A percentile compares a stretch with the other conserved stretches of the same genome.
These are phyloP conservation scores for Saccharomyces mikatae DNA, from an alignment of 805 yeast genomes.

Conservation along the genomic window DNA sequence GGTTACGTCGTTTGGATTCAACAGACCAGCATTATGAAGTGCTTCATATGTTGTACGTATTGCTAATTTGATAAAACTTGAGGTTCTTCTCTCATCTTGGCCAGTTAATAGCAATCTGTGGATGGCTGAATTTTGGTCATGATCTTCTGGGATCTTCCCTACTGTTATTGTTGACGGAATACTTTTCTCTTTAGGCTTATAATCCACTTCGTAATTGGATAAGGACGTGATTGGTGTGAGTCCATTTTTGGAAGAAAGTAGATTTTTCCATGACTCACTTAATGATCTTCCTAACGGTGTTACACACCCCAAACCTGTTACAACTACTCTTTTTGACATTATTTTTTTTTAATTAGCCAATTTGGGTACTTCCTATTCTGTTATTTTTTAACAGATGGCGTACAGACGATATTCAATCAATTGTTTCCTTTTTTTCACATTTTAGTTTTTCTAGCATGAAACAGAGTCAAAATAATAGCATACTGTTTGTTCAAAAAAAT, in stretches of 20 bases:
- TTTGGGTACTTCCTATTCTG: background rate
- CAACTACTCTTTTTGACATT: slow-evolving; percentile 58
- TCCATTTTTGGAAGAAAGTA: slow-evolving; percentile 50
- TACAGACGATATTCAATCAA: background rate
- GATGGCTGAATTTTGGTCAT: slow-evolving; percentile 15
- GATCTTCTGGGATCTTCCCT: slow-evolving; percentile 56
- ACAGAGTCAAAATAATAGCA: background rate
- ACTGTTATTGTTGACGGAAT: slow-evolving; percentile 61
- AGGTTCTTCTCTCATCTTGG: slow-evolving; percentile 45
- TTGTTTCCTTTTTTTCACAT: background rate
- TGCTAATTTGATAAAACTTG: slow-evolving; percentile 72
- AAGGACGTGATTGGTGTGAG: slow-evolving; percentile 43
- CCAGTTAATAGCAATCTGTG: slow-evolving; percentile 31
- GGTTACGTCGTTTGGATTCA: slow-evolving; percentile 32
- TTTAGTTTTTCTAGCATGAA: background rate
- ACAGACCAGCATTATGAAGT: slow-evolving; percentile 53
- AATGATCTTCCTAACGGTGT: slow-evolving; percentile 80
- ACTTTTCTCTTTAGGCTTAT: slow-evolving; percentile 35
- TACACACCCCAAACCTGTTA: slow-evolving; percentile 84
- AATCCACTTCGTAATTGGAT: slow-evolving; percentile 30
- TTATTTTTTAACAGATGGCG: too few species aligned
- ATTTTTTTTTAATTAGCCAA: background rate
- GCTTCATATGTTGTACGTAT: slow-evolving; percentile 74
- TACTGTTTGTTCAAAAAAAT: background rate
- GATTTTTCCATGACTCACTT: slow-evolving; percentile 42